phyloP scores from a whole-genome alignment of 2,329 filamentous ascomycete species.

The Byssochlamys sp. region DNA sequence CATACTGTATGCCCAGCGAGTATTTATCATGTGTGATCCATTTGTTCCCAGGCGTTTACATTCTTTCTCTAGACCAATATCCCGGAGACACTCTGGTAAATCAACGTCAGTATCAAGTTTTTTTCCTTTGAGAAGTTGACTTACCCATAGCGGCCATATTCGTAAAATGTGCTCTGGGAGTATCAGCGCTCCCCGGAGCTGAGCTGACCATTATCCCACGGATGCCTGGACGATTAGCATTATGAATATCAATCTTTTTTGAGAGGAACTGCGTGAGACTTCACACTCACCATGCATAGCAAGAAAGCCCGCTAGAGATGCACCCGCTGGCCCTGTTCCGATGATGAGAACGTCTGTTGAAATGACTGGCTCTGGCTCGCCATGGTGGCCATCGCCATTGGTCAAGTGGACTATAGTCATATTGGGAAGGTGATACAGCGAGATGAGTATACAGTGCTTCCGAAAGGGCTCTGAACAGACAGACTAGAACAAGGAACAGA shows the following conservation, averaged over 20 bases:
- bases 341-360: conserved; percentile 42
- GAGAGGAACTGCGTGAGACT: neutral
- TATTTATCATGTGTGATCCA: conserved; percentile 40
- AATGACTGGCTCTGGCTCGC: neutral
- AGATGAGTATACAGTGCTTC: neutral
- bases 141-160: conserved; percentile 45
- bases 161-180: conserved; percentile 52
- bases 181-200: conserved; percentile 44
- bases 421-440: neutral
- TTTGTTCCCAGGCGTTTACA: conserved; percentile 28
- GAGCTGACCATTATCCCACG: conserved; percentile 47
- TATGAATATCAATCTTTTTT: neutral
- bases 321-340: conserved; percentile 47
- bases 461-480: neutral
- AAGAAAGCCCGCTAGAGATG: conserved; percentile 46
- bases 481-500: neutral
- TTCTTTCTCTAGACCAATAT: conserved; percentile 42
- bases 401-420: neutral
- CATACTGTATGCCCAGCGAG: conserved; percentile 46
- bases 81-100: conserved; percentile 41
- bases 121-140: neutral
- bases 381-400: neutral
- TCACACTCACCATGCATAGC: conserved; percentile 34
- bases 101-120: neutral
- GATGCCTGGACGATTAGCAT: conserved; percentile 24